Percentiles rank a stretch among this genome's conserved stretches.
phyloP scores from a whole-genome alignment of 2,329 filamentous ascomycete species.

The Alternaria sp. region DNA sequence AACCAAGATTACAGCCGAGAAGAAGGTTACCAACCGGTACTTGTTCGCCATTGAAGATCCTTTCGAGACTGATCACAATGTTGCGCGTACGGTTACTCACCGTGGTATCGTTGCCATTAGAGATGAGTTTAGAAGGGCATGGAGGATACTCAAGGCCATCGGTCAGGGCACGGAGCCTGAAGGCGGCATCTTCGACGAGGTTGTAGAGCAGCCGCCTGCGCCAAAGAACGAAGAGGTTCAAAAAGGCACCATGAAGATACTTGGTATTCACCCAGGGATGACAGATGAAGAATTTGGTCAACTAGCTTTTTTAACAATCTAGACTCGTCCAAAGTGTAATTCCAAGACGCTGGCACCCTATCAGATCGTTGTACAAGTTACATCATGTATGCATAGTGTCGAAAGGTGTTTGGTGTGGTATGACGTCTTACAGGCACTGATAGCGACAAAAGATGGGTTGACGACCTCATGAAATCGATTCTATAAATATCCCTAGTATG shows the following conservation, averaged over 20 bases:
- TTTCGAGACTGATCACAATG: slow-evolving; percentile 87
- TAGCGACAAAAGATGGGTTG: neutral
- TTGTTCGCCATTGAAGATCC: slow-evolving; percentile 92
- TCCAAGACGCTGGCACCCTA: neutral
- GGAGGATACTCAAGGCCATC: slow-evolving; percentile 63
- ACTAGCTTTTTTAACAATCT: neutral
- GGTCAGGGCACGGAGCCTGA: slow-evolving; percentile 39
- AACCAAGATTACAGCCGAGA: slow-evolving; percentile 68
- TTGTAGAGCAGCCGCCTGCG: slow-evolving; percentile 34
- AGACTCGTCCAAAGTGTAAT: neutral
- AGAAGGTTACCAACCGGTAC: slow-evolving; percentile 80
- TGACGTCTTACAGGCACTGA: neutral
- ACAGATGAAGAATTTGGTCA: neutral
- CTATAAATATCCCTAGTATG: neutral
- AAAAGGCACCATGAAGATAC: neutral
- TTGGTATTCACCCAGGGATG: neutral
- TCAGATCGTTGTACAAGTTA: neutral
- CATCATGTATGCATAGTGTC: neutral
- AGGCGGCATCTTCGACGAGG: slow-evolving; percentile 49
- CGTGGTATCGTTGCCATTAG: slow-evolving; percentile 81
- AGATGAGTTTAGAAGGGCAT: slow-evolving; percentile 83
- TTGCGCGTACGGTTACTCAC: slow-evolving; percentile 85
- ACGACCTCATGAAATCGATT: neutral
- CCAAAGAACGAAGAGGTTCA: slow-evolving; percentile 8
- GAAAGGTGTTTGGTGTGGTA: neutral